Evolutionary conservation across 495 filamentous ascomycete genomes (phyloP), one percentile per base, ranked within the genome.

Genomic region (Podospora appendiculata): DNA sequence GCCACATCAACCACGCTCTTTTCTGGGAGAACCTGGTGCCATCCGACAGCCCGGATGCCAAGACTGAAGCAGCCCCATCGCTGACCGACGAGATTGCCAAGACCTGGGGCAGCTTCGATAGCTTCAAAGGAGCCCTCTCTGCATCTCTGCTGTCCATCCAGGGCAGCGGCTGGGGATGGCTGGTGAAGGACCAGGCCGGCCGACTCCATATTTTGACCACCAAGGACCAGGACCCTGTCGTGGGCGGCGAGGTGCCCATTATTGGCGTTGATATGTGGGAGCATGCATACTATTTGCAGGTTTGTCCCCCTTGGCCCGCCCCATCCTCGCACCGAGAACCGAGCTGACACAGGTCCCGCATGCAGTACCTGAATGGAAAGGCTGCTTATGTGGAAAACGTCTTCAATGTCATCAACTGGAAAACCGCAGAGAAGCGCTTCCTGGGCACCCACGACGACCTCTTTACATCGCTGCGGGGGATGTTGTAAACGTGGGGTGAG

Each of bases 331-430:
- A n/a, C 18, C 10, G 35, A 35, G 35, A 10, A 45, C 58, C 56
- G 18, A 58, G 45, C 12, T 52, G 25, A 14, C 25, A 25, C 41
- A 5, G 14, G 8, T 33, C 45, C 13, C 47, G 11, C 11, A 5
- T 18, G 19, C 52, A 67, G 77, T 98, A 98, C 69, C 79, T 96
- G 75, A 98, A 97, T 72, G 87, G 91, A 60, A 98, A 98, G 79
- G 93, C 89, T 17, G 90, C 94, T 59, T 98, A 98, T 72, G 95
- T 98, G 62, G 82, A 82, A 56, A 90, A 90, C 48, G 86, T 98
- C 63, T 98, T 94, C 94, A 89, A 96, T 53, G 89, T 98, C 41
- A 79, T 98, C 61, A 97, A 97, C 77, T 98, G 93, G 93, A 93
- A 92, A 79, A 79, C 86, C 39, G 93, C 86, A 36, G 94, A 95